These are phyloP conservation scores for Cystofilobasidium macerans DNA, from an alignment of 768 basidiomycete genomes.

Conservation along the genomic window DNA sequence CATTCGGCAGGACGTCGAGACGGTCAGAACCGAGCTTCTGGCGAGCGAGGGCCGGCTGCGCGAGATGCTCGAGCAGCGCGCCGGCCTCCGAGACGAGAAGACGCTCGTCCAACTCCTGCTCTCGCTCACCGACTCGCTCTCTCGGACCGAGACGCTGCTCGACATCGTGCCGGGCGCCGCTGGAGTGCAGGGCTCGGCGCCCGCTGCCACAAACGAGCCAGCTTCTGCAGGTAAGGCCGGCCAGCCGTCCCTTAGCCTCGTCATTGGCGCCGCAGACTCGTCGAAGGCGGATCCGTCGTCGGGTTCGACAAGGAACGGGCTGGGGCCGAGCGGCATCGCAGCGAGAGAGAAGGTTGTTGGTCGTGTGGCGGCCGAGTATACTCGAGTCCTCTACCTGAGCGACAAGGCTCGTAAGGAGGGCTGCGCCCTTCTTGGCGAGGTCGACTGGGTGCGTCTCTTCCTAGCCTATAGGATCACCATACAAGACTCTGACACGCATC, in stretches of 20 bases:
- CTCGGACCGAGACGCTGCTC: slow-evolving; percentile 75
- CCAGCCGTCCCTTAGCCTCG: not conserved
- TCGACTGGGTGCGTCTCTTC: slow-evolving; percentile 59
- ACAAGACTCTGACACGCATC: not conserved
- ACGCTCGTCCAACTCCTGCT: slow-evolving; percentile 73
- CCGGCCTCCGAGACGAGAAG: slow-evolving; percentile 78
- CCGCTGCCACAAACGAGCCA: not conserved
- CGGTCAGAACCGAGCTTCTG: slow-evolving; percentile 23
- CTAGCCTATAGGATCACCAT: not conserved
- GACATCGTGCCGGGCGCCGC: slow-evolving; percentile 44
- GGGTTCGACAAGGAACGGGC: not conserved
- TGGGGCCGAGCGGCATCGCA: not conserved
- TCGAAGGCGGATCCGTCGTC: not conserved
- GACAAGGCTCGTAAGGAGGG: slow-evolving; percentile 66
- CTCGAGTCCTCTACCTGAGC: slow-evolving; percentile 78
- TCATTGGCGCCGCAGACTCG: not conserved
- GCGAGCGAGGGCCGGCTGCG: slow-evolving; percentile 53
- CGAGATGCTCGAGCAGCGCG: slow-evolving; percentile 62
- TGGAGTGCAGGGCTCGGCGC: no score
- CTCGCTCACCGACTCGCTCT: slow-evolving; percentile 82
- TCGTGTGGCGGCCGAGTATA: slow-evolving; percentile 81
- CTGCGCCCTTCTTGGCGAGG: slow-evolving; percentile 67
- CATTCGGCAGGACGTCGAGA: slow-evolving; percentile 58
- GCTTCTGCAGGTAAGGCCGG: not conserved
- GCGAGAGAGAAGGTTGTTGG: slow-evolving; percentile 21